Conservation (phyloP, 73 alveolate genomes). For the Paramecium tetraurelia region DNA sequence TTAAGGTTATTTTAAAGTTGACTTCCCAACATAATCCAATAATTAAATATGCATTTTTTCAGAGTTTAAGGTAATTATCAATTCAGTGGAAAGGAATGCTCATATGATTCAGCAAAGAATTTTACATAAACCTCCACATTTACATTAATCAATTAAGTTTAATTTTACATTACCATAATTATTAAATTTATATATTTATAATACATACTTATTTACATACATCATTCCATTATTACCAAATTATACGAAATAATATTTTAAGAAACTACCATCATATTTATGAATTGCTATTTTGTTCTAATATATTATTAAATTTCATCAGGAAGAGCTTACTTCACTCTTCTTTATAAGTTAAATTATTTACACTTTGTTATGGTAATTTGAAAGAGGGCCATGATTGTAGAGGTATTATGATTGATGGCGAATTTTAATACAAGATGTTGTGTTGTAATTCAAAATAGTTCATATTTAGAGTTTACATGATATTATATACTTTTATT, state of each 20-base stretch:
- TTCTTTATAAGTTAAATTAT: too few relatives aligned
- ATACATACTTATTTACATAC: neutral
- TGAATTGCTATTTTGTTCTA: too few relatives aligned
- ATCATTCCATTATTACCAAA: neutral
- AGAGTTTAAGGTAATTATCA: neutral
- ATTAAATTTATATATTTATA: too few relatives aligned
- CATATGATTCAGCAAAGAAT: neutral
- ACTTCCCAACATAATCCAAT: neutral
- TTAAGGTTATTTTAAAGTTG: neutral
- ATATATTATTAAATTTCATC: too few relatives aligned
- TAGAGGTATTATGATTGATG: neutral
- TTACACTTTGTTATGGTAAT: neutral
- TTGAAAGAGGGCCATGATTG: neutral
- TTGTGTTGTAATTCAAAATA: neutral
- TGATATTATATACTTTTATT: neutral
- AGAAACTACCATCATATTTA: too few relatives aligned
- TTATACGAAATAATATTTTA: neutral
- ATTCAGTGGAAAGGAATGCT: neutral
- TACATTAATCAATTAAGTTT: neutral
- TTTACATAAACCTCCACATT: neutral
- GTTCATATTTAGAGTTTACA: neutral
- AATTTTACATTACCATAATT: neutral
- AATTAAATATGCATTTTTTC: neutral
- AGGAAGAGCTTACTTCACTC: neutral
- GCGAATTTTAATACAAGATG: neutral